These are phyloP conservation scores for Ceratobasidium sp. DNA, from an alignment of 1,284 basidiomycete species.

Conservation along the genomic window DNA sequence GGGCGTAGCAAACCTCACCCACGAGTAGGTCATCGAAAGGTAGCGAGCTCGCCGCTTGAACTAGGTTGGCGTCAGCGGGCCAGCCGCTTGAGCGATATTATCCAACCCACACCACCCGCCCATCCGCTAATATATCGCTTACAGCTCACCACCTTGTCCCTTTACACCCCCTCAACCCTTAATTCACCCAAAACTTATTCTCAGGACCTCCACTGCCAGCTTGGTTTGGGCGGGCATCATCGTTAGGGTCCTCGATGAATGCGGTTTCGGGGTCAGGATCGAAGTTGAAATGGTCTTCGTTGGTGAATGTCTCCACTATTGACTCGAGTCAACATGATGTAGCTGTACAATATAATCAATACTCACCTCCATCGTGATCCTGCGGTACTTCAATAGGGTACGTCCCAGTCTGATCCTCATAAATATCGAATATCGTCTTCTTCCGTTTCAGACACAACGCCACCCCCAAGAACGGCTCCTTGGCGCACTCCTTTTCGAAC, in stretches of 20 bases:
- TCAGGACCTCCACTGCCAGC: too few species aligned
- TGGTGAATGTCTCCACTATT: neutral
- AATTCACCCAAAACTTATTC: too few species aligned
- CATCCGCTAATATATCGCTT: too few species aligned
- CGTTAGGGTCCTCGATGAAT: neutral
- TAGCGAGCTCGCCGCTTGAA: neutral
- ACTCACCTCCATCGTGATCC: neutral
- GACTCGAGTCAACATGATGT: neutral
- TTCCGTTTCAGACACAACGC: neutral
- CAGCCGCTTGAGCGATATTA: neutral
- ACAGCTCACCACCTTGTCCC: too few species aligned
- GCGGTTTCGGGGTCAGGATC: neutral
- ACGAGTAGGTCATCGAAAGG: neutral
- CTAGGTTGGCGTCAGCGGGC: slow-evolving; percentile 16
- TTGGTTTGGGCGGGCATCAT: too few species aligned
- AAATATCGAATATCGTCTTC: neutral
- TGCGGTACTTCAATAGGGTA: neutral
- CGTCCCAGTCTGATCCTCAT: neutral
- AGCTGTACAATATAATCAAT: neutral
- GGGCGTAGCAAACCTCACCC: slow-evolving; percentile 5
- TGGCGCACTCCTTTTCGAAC: neutral
- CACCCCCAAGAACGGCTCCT: neutral
- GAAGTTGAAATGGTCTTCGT: neutral
- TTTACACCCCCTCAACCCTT: too few species aligned
- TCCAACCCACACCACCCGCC: too few species aligned